phyloP scores from a whole-genome alignment of 2,329 filamentous ascomycete species.

The Canariomyces notabilis region DNA sequence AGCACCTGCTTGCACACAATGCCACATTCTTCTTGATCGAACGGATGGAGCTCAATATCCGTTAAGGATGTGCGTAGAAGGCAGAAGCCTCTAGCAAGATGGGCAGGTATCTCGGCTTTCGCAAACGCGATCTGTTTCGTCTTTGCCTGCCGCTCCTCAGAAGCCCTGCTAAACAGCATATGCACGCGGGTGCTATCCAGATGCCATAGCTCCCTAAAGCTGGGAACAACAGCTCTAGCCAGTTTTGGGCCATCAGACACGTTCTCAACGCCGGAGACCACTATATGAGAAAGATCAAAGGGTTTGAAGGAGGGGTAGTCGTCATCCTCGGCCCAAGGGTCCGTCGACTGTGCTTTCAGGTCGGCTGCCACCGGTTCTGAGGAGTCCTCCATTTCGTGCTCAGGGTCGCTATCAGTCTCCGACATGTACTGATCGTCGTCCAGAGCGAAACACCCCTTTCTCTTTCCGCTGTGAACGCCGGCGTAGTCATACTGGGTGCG shows the following conservation, averaged over 20 bases:
- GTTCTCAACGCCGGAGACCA: slow-evolving; percentile 12
- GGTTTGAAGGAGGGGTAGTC: slow-evolving; percentile 4
- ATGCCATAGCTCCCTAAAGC: slow-evolving; percentile 13
- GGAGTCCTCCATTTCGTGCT: neutral
- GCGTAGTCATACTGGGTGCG: slow-evolving; percentile 1
- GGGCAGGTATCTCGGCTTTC: slow-evolving; percentile 5
- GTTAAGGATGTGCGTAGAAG: slow-evolving; percentile 46
- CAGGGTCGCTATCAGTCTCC: slow-evolving; percentile 5
- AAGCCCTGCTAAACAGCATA: neutral
- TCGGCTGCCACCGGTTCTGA: neutral
- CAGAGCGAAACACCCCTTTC: neutral
- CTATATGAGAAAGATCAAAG: neutral
- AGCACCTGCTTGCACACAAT: slow-evolving; percentile 32
- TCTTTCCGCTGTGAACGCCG: neutral
- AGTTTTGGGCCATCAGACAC: slow-evolving; percentile 15
- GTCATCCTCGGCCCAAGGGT: neutral
- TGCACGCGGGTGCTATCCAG: slow-evolving; percentile 4
- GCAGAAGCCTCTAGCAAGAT: slow-evolving; percentile 21
- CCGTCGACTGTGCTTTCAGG: neutral
- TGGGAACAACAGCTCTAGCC: slow-evolving; percentile 18
- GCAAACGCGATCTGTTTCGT: slow-evolving; percentile 1
- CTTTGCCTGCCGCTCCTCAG: slow-evolving; percentile 3
- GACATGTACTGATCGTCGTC: slow-evolving; percentile 3
- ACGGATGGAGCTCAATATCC: slow-evolving; percentile 43
- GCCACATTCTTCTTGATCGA: slow-evolving; percentile 24